Base-by-base conservation (phyloP, 768 basidiomycete genomes). In the Guyanaporus albipodus region DNA sequence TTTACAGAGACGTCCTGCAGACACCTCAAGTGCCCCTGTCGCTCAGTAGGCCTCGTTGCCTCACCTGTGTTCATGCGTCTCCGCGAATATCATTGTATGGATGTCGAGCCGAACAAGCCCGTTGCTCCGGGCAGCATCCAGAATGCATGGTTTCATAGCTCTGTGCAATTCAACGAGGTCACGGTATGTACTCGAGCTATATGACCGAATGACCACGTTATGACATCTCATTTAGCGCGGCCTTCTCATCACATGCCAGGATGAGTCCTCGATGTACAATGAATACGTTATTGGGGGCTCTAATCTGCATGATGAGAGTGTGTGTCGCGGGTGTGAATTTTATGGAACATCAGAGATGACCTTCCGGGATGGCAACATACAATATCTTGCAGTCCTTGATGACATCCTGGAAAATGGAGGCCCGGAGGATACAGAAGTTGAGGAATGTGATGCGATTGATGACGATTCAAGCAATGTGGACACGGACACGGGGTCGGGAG, bases 21-120 rank as follows among this genome's bases (percentile, higher is more conserved):
- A 51, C 42, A 0, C n/a, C 49, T 0, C 57, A 68, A 0, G 54
- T 62, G 38, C 59, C 68, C 5, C 43, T 57, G 3, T 21, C 52
- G 4, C 69, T 73, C 49, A 65, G 47, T 73, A 0, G 59, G 48
- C 18, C 58, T 79, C 27, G 67, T 64, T 5, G 73, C 72, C 46
- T 65, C 71, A 19, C 83, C 83, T 4, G 53, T 85, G 28, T 84
- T 75, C 58, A 71, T 87, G 67, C 73, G 79, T 10, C 63, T 86
- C 21, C 63, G 67, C 34, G 85, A 87, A 58, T 78, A 76, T 41
- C 69, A 73, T 41, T 73, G 72, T 50, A 65, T 72, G 57, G 66
- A 77, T 33, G 44, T 62, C 40, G 33, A 39, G 1, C 73, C 77
- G 15, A 67, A 60, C 40, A 58, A 53, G 26, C 71, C 67, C 2